These are phyloP conservation scores for Pleurotus giganteus DNA, from an alignment of 768 basidiomycete species.

Conservation along the genomic window DNA sequence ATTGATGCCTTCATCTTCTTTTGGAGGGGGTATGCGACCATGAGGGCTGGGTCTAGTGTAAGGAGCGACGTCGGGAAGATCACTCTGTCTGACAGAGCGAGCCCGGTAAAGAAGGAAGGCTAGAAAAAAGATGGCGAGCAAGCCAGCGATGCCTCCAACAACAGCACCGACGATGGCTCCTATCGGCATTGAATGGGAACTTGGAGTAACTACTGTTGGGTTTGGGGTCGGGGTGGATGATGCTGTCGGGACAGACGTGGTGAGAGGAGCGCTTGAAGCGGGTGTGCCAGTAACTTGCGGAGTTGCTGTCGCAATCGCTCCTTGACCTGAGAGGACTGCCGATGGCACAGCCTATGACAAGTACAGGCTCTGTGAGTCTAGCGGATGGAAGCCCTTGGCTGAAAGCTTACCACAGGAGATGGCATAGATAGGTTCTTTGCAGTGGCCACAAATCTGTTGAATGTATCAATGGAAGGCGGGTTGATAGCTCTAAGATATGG, in stretches of 20 bases:
- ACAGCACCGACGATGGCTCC: constrained; percentile 13
- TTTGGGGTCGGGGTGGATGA: constrained; percentile 7
- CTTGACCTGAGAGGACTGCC: constrained; percentile 8
- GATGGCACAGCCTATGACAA: not conserved
- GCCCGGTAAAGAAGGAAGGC: constrained; percentile 6
- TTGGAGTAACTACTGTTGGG: not conserved
- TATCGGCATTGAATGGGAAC: not conserved
- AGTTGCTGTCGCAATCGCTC: constrained; percentile 10
- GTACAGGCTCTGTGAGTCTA: not conserved
- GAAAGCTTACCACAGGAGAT: not conserved
- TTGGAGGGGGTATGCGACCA: not conserved
- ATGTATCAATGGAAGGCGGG: constrained; percentile 12
- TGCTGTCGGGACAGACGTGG: not conserved
- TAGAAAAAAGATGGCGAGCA: constrained; percentile 10
- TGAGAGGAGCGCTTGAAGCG: not conserved
- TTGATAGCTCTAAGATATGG: constrained; percentile 13
- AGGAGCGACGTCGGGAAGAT: not conserved
- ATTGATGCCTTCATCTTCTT: not conserved
- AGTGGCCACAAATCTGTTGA: constrained; percentile 1
- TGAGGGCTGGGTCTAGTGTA: not conserved
- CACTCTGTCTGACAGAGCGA: not conserved
- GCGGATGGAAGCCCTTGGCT: not conserved
- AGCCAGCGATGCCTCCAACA: constrained; percentile 9
- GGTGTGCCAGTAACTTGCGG: not conserved
- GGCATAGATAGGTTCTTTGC: constrained; percentile 10